These are phyloP conservation scores for Pisolithus orientalis DNA, from an alignment of 768 basidiomycete genomes.

Conservation along the genomic window DNA sequence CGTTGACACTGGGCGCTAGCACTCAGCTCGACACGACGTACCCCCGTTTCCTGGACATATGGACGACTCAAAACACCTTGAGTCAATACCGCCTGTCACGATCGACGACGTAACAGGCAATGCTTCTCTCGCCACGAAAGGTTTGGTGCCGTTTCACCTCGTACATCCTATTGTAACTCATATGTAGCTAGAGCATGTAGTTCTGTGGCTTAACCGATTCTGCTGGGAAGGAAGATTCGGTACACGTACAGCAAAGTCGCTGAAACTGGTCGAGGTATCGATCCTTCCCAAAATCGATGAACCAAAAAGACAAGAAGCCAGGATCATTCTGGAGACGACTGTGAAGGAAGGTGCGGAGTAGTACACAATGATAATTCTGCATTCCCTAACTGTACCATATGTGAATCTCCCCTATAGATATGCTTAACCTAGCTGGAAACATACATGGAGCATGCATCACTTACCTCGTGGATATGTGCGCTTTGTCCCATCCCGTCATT, in stretches of 20 bases:
- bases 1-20: no score
- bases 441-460: constrained; percentile 38
- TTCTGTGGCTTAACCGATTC: constrained; percentile 34
- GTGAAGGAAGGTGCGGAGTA: constrained; percentile 38
- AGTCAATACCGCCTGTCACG: background rate
- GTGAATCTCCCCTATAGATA: constrained; percentile 29
- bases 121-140: constrained; percentile 14
- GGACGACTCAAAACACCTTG: background rate
- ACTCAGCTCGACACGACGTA: no score
- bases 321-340: constrained; percentile 35
- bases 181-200: constrained; percentile 25
- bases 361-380: background rate
- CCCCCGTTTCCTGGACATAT: background rate
- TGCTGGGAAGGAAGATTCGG: constrained; percentile 13
- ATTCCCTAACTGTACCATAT: background rate
- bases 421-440: constrained; percentile 33
- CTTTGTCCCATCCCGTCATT: background rate
- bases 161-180: constrained; percentile 10
- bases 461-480: constrained; percentile 45
- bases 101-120: constrained; percentile 12
- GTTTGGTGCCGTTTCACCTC: constrained; percentile 1
- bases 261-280: constrained; percentile 34
- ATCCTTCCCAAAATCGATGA: constrained; percentile 33
- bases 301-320: constrained; percentile 28
- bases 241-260: background rate